phyloP scores from a whole-genome alignment of 129 eudicot species.

The Lonicera japonica region DNA sequence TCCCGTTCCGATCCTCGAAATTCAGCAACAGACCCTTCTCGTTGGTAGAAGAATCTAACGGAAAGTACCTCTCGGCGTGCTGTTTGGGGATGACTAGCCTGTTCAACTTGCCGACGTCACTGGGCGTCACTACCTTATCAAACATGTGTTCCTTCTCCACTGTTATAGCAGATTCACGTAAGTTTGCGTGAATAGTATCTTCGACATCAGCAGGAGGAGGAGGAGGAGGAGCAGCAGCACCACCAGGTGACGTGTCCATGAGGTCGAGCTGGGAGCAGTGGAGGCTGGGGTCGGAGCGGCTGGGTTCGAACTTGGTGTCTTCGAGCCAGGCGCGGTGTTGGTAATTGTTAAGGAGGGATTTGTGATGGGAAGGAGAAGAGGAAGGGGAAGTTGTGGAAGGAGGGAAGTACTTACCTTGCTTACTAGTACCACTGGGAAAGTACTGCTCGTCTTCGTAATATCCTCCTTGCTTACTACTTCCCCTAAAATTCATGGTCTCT shows the following conservation, averaged over 20 bases:
- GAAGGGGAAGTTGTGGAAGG: conserved; percentile 34
- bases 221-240: too few relatives aligned
- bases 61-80: conserved; percentile 93
- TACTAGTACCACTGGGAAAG: background rate
- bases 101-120: conserved; percentile 93
- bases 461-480: conserved; percentile 32
- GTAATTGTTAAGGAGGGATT: conserved; percentile 6
- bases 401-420: conserved; percentile 24
- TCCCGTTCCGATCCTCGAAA: conserved; percentile 81
- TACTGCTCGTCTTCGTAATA: conserved; percentile 31
- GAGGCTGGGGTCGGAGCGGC: conserved; percentile 5
- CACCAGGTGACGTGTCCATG: conserved; percentile 5
- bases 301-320: background rate
- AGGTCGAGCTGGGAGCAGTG: background rate
- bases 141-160: conserved; percentile 88
- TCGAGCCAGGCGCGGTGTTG: conserved; percentile 27
- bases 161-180: too few relatives aligned
- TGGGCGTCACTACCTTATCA: conserved; percentile 90
- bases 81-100: conserved; percentile 87
- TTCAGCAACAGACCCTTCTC: conserved; percentile 70
- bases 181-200: background rate
- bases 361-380: conserved; percentile 31
- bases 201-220: conserved; percentile 16
- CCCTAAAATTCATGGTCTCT: conserved; percentile 43
- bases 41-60: conserved; percentile 63